These are phyloP conservation scores for Macrolepiota fuliginosa DNA, from an alignment of 768 basidiomycete species.

Conservation along the genomic window DNA sequence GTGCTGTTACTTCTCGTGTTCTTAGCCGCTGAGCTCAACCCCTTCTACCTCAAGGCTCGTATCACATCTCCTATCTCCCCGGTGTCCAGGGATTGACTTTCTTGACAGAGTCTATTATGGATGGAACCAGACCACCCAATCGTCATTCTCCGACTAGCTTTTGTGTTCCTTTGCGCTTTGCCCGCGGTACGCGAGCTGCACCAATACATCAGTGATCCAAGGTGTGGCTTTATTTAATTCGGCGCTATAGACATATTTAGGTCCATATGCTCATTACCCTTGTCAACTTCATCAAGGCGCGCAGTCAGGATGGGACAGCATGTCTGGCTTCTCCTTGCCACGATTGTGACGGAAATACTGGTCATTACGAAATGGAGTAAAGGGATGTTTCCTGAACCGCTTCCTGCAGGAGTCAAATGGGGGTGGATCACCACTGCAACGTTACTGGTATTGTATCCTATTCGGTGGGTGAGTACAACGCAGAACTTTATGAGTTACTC, in stretches of 20 bases:
- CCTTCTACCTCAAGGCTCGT: conserved; percentile 82
- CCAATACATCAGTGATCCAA: conserved; percentile 80
- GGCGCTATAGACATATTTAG: neutral
- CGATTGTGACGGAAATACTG: conserved; percentile 78
- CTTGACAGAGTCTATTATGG: conserved; percentile 59
- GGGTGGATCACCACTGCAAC: conserved; percentile 61
- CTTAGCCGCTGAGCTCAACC: conserved; percentile 81
- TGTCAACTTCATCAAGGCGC: conserved; percentile 40
- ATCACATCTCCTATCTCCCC: conserved; percentile 1
- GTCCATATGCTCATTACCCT: neutral
- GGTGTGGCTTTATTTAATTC: conserved; percentile 38
- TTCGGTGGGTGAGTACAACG: conserved; percentile 50
- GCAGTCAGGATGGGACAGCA: conserved; percentile 91
- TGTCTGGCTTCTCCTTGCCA: conserved; percentile 83
- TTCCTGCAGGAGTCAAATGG: conserved; percentile 61
- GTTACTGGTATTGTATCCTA: conserved; percentile 70
- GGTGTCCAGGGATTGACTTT: conserved; percentile 1
- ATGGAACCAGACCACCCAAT: conserved; percentile 91
- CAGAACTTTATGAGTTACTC: conserved; percentile 5
- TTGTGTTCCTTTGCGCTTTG: conserved; percentile 82
- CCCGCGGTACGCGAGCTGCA: conserved; percentile 83
- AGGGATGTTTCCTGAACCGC: conserved; percentile 62
- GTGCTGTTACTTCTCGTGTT: conserved; percentile 76
- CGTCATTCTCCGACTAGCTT: conserved; percentile 67
- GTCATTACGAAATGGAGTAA: conserved; percentile 82